These are phyloP conservation scores for Podaxis sp. DNA, from an alignment of 768 basidiomycete genomes.

Conservation along the genomic window DNA sequence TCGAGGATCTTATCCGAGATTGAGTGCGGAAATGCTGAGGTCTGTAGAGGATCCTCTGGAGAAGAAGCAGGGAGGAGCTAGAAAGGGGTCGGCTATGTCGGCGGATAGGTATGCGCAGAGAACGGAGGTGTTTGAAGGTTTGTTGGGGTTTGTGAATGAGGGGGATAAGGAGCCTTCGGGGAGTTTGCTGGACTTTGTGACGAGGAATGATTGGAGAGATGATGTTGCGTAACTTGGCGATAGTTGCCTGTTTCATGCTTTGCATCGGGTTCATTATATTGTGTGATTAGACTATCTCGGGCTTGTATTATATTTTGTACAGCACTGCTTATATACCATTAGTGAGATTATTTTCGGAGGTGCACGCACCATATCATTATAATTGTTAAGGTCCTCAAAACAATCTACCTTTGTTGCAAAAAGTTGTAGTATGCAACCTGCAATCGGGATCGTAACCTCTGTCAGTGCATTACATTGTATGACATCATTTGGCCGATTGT, in stretches of 20 bases:
- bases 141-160: constrained; percentile 60
- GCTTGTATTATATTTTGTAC: not conserved
- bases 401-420: too few relatives aligned
- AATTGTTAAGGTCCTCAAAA: too few relatives aligned
- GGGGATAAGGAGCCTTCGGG: constrained; percentile 64
- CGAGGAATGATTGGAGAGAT: constrained; percentile 26
- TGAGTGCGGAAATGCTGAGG: constrained; percentile 19
- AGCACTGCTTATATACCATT: not conserved
- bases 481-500: not conserved
- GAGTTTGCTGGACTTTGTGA: constrained; percentile 60
- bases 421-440: too few relatives aligned
- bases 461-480: not conserved
- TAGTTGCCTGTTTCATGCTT: not conserved
- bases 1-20: constrained; percentile 3
- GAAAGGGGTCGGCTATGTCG: constrained; percentile 24
- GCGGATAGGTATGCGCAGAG: constrained; percentile 56
- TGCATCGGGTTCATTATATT: not conserved
- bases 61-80: constrained; percentile 12
- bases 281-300: not conserved
- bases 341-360: not conserved
- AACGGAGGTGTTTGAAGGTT: constrained; percentile 62
- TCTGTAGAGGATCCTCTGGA: constrained; percentile 25
- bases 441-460: too few relatives aligned
- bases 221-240: not conserved
- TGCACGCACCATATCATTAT: too few relatives aligned